These are phyloP conservation scores for Penicillium sclerotigenum DNA, from an alignment of 2,329 filamentous ascomycete species.

Conservation along the genomic window DNA sequence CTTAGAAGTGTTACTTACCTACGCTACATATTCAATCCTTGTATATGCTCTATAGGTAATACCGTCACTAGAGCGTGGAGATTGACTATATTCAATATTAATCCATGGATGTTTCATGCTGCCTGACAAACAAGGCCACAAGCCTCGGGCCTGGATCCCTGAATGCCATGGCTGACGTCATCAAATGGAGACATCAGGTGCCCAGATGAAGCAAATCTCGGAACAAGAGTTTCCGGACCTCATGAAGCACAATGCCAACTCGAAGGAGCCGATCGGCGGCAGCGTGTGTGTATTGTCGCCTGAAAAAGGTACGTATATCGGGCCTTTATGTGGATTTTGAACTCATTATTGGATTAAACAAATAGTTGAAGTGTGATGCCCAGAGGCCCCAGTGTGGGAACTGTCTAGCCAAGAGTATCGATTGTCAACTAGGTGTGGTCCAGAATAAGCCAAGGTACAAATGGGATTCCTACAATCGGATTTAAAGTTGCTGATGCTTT, in stretches of 20 bases:
- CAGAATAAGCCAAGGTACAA: conserved; percentile 26
- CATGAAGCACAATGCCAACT: conserved; percentile 15
- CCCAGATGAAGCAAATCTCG: not conserved
- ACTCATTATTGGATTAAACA: not conserved
- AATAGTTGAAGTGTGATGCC: conserved; percentile 51
- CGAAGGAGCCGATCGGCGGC: conserved; percentile 23
- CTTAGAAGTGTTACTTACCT: too few relatives aligned
- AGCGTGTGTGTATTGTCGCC: conserved; percentile 40
- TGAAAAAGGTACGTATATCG: conserved; percentile 30
- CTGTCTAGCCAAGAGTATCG: conserved; percentile 46
- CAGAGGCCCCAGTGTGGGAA: conserved; percentile 47
- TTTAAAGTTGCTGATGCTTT: not conserved
- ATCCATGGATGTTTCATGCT: too few relatives aligned
- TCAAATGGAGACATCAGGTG: not conserved
- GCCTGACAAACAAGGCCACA: not conserved
- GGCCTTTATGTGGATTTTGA: too few relatives aligned
- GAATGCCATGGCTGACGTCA: not conserved
- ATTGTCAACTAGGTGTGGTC: conserved; percentile 44
- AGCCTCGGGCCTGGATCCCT: too few relatives aligned
- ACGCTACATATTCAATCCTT: not conserved
- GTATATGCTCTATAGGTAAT: not conserved
- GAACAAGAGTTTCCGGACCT: conserved; percentile 5
- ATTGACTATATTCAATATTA: too few relatives aligned
- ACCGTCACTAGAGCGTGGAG: not conserved
- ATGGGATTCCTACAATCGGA: not conserved